Conservation (phyloP, 2,329 filamentous ascomycete genomes). For the Aspergillus ochraceoroseus region DNA sequence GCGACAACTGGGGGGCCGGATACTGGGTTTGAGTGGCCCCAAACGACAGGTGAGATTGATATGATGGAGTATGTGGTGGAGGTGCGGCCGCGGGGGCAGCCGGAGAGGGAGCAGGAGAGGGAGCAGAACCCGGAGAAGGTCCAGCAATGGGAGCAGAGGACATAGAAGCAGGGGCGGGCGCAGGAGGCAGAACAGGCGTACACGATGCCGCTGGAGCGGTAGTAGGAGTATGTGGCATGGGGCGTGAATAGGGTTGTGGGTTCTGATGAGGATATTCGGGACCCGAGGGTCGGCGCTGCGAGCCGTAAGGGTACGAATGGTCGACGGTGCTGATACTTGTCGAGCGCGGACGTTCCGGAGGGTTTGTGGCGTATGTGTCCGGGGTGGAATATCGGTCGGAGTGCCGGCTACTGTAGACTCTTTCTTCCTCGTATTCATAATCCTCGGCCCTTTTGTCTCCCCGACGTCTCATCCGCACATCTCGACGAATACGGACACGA, state of each 20-base stretch:
- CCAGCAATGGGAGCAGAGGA: constrained; percentile 13
- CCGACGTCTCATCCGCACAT: constrained; percentile 84
- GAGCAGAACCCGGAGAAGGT: constrained; percentile 28
- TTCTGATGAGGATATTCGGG: constrained; percentile 41
- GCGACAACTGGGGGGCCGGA: constrained; percentile 40
- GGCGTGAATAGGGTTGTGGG: constrained; percentile 34
- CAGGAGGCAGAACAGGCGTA: constrained; percentile 35
- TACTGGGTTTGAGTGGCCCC: constrained; percentile 42
- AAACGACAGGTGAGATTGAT: constrained; percentile 43
- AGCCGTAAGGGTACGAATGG: constrained; percentile 40
- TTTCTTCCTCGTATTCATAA: constrained; percentile 62
- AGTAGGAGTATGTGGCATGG: constrained; percentile 35
- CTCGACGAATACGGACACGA: constrained; percentile 88
- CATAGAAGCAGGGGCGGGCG: constrained; percentile 25
- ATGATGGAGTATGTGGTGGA: constrained; percentile 21
- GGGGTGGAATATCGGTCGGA: constrained; percentile 50
- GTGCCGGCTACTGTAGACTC: constrained; percentile 40
- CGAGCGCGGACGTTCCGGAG: constrained; percentile 54
- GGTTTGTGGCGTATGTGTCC: constrained; percentile 45
- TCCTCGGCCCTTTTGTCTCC: constrained; percentile 65
- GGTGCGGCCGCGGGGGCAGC: constrained; percentile 25
- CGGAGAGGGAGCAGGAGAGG: constrained; percentile 26
- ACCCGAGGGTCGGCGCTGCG: constrained; percentile 49
- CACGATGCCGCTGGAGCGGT: constrained; percentile 29
- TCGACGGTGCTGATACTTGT: constrained; percentile 57